A percentile compares a stretch with the other conserved stretches of the same genome.
phyloP scores from a whole-genome alignment of 2,329 filamentous ascomycete species.

The Fusarium zealandicum region DNA sequence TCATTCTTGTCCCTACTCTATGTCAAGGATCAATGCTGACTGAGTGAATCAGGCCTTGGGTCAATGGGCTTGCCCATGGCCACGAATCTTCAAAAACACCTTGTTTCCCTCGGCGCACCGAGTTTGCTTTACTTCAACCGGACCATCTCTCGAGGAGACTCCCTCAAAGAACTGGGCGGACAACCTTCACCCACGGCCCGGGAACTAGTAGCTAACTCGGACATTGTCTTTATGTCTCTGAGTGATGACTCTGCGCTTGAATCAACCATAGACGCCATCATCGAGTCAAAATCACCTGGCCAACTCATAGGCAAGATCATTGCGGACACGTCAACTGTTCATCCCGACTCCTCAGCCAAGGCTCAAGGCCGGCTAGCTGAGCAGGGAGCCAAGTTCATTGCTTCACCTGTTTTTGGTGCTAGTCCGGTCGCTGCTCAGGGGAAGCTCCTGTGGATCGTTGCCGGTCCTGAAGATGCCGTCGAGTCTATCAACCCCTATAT shows the following conservation, averaged over 20 bases:
- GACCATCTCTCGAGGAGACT: slow-evolving; percentile 53
- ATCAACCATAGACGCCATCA: slow-evolving; percentile 44
- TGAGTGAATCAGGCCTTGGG: slow-evolving; percentile 50
- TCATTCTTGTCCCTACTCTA: fast-evolving
- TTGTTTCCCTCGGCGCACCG: slow-evolving; percentile 34
- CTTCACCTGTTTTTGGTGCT: slow-evolving; percentile 59
- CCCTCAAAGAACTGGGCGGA: slow-evolving; percentile 42
- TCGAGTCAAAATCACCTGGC: slow-evolving; percentile 18
- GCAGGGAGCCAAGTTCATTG: slow-evolving; percentile 49
- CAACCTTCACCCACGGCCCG: slow-evolving; percentile 29
- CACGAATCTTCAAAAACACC: slow-evolving; percentile 55
- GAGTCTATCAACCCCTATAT: slow-evolving; percentile 49
- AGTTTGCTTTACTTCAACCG: slow-evolving; percentile 54
- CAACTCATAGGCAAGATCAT: slow-evolving; percentile 50
- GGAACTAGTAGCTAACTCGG: slow-evolving; percentile 41
- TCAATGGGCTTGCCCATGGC: slow-evolving; percentile 62
- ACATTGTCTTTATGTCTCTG: slow-evolving; percentile 51
- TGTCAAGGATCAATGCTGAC: neutral
- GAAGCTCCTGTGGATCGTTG: slow-evolving; percentile 55
- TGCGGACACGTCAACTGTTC: slow-evolving; percentile 59
- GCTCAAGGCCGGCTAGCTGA: slow-evolving; percentile 41
- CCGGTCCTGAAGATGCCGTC: slow-evolving; percentile 50
- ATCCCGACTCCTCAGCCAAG: slow-evolving; percentile 51
- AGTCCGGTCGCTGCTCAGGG: slow-evolving; percentile 56
- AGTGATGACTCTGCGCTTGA: slow-evolving; percentile 53